Base-by-base conservation (phyloP, 1,284 basidiomycete genomes). In the Ceratobasidium papillatum region DNA sequence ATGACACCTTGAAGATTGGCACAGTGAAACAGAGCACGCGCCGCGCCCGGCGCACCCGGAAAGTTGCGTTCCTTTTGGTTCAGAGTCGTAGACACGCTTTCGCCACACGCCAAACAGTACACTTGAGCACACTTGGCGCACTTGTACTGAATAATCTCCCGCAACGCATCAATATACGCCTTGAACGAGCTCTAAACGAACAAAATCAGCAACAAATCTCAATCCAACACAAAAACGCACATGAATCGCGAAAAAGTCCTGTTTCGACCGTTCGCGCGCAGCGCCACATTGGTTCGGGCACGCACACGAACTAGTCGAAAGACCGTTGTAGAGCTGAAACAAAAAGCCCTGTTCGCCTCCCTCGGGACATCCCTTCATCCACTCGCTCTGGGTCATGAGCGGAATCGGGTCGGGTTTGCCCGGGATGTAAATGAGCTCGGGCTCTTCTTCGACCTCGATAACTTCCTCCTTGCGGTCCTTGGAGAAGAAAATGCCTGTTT, bases 351-450 rank as follows among this genome's bases (percentile, higher is more conserved):
- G 95, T 81, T 96, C 95, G 79, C 90, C 90, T 75, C 93, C 94
- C 81, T 96, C 95, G 0, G 95, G 94, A 81, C 95, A 96, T 9
- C 95, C 95, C 81, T 93, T 94, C 95, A 96, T 96, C 94, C 94
- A 97, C 80, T 94, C 90, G n/a, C 92, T 92, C 81, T 93, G 92
- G 27, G 90, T 90, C 87, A 96, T 89, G 49, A 95, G 82, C 75
- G 88, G 88, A 30, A 91, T 85, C 19, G 82, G 81, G 76, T 87
- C 85, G 62, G 82, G 82, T 17, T 80, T 81, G 56, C 84, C 87
- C 2, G 84, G 81, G 30, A 91, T 80, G 41, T 80, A 76, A 43
- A 85, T 83, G 2, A 83, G 81, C 80, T 93, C 91, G 7, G 91
- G 86, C 73, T 91, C 87, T 81, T 95, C 92, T 79, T 95, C 89